Evolutionary conservation across 2,329 filamentous ascomycete genomes (phyloP), one percentile per base, ranked within the genome.

Genomic region (Drechslera avenae): DNA sequence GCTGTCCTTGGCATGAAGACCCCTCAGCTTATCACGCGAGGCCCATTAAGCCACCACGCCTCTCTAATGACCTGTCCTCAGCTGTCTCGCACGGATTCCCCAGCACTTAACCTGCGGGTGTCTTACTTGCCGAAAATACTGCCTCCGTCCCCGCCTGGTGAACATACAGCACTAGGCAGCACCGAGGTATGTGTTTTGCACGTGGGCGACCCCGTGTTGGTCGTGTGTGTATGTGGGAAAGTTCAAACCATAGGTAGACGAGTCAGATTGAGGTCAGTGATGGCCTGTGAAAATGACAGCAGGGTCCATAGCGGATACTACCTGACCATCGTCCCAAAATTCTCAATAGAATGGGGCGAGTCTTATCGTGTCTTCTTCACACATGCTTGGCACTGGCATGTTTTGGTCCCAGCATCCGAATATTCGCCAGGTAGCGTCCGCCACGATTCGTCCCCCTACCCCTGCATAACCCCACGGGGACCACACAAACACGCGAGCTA

Each of bases 1-100:
- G 34, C 8, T 9, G 26, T 21, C 23, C 43, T 46, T 46, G 43
- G 33, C 43, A 26, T 46, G 43, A 40, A 44, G 46, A 28, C 17
- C 28, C 28, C 31, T 48, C 30, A 31, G 39, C 46, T 17, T 37
- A 34, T 46, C 34, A 46, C 12, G 36, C n/a, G 43, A 39, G 30
- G 43, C 13, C 34, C 33, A 18, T n/a, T 6, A 23, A 42, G 46
- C 46, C 39, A 49, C 31, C 3, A 35, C 46, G 33, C 31, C 31
- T 23, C 14, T 49, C 26, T 23, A 37, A 37, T 16, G 34, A n/a
- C 26, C 33, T 21, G 33, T 36, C 26, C 40, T 50, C 33, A 46
- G 34, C 43, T 46, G 31, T 23, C 41, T 21, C 31, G 14, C 17
- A 44, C 13, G 16, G 19, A 18, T 33, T 13, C 31, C 23, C 17